Base-by-base conservation (phyloP, 1,284 basidiomycete species). In the Trichosporon sp. region DNA sequence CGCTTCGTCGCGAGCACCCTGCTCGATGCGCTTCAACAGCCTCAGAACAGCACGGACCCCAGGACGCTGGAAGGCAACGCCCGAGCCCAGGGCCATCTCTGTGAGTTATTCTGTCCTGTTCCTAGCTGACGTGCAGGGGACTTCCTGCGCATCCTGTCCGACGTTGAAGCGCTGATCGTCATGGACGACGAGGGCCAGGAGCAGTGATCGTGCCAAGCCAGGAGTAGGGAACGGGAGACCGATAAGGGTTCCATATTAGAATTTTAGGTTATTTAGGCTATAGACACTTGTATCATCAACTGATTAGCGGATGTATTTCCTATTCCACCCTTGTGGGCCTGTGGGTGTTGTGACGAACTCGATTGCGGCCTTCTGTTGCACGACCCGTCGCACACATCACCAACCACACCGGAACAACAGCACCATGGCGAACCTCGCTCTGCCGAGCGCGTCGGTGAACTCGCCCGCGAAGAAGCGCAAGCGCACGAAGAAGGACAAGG, bases 1-100 rank as follows among this genome's bases (percentile, higher is more conserved):
- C 89, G 92, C 67, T 93, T 93, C 78, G 91, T 94, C 23, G 92
- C 92, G 13, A 93, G 91, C 25, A 93, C 91, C 2, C 84, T 95
- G 64, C 86, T 95, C 70, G 92, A 95, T 78, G 89, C 90, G n/a
- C 89, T 95, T 62, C 86, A 89, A 66, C 56, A 60, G 56, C 56
- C 56, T n/a, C 56, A 31, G 29, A 60, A 60, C 18, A 9, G 27
- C 29, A 31, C 56, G 29, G 56, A 60, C n/a, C 56, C 56, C 18
- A 21, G 56, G 56, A 60, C 56, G 18, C 27, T 60, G 13, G 66
- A 71, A 88, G 92, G 82, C 89, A 88, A 38, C 87, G 89, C 65
- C 89, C 90, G 74, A 88, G 88, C 62, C 88, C 90, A 72, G 89
- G 73, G 90, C 88, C 72, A 88, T 90, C 65, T 92, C 88, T 77